Conservation (phyloP, 371 early-diverging fungal species). For the Parasitella parasitica region DNA sequence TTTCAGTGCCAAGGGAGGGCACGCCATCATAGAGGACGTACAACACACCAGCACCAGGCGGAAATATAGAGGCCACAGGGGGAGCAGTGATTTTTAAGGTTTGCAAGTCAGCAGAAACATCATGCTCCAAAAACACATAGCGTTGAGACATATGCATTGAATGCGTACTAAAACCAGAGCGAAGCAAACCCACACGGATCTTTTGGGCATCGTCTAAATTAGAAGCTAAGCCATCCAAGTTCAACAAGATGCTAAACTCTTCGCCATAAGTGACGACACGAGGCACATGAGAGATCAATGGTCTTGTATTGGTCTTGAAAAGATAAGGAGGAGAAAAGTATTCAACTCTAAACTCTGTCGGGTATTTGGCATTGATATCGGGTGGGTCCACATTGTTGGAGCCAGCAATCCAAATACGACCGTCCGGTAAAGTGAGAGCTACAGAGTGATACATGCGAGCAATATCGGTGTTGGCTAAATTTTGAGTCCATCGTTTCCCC, state of each 20-base stretch:
- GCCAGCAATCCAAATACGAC: slow-evolving; percentile 55
- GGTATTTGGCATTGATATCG: slow-evolving; percentile 45
- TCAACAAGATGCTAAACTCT: slow-evolving; percentile 36
- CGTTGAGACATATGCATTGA: slow-evolving; percentile 68
- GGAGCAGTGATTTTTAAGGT: slow-evolving; percentile 50
- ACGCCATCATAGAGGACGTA: slow-evolving; percentile 60
- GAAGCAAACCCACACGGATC: slow-evolving; percentile 45
- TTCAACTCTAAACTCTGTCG: slow-evolving; percentile 71
- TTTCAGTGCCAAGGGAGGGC: slow-evolving; percentile 47
- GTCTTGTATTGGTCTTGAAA: slow-evolving; percentile 47
- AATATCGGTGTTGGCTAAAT: slow-evolving; percentile 53
- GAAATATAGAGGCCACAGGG: slow-evolving; percentile 56
- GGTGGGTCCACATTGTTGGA: slow-evolving; percentile 50
- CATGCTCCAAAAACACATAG: slow-evolving; percentile 41
- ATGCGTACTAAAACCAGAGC: slow-evolving; percentile 65
- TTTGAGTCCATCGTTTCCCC: slow-evolving; percentile 53
- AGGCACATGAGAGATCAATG: slow-evolving; percentile 51
- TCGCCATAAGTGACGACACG: slow-evolving; percentile 45
- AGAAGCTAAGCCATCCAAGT: slow-evolving; percentile 28
- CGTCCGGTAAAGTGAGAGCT: slow-evolving; percentile 62
- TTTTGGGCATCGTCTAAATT: slow-evolving; percentile 23
- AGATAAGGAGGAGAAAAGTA: slow-evolving; percentile 67
- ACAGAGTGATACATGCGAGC: slow-evolving; percentile 73
- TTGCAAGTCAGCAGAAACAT: slow-evolving; percentile 29
- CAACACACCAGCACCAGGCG: slow-evolving; percentile 62